A percentile compares a stretch with the other conserved stretches of the same genome.
Conservation (phyloP, 805 yeast genomes). For the Komagataella kurtzmanii region DNA sequence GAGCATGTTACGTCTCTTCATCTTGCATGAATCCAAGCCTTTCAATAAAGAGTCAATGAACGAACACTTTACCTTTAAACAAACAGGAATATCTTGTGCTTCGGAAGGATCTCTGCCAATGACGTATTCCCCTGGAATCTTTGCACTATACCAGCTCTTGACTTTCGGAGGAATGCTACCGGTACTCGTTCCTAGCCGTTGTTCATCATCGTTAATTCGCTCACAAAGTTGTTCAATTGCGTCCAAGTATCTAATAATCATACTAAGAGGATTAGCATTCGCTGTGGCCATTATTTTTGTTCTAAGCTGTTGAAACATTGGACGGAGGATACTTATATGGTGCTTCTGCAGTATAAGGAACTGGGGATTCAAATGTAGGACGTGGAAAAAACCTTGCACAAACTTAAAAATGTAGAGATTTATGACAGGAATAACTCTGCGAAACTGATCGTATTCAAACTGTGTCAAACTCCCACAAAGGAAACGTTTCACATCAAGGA, state of each 20-base stretch:
- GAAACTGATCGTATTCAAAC: background rate
- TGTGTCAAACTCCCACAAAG: background rate
- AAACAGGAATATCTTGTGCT: background rate
- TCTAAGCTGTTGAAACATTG: background rate
- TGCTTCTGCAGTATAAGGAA: background rate
- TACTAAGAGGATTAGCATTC: background rate
- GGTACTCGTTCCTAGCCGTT: background rate
- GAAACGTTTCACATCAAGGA: background rate
- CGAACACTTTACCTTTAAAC: background rate
- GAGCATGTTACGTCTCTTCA: background rate
- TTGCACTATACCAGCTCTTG: background rate
- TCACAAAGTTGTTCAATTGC: background rate
- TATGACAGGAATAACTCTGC: background rate
- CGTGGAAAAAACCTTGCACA: background rate
- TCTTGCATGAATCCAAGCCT: background rate
- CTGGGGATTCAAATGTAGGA: background rate
- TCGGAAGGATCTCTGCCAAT: background rate
- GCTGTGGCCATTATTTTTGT: background rate
- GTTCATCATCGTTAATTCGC: background rate
- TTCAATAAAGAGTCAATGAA: background rate
- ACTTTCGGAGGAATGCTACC: background rate
- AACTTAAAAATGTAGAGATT: background rate
- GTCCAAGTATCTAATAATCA: background rate
- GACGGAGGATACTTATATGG: background rate
- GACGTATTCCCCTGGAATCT: background rate